Base-by-base conservation (phyloP, 768 basidiomycete genomes). In the Lactarius vividus region DNA sequence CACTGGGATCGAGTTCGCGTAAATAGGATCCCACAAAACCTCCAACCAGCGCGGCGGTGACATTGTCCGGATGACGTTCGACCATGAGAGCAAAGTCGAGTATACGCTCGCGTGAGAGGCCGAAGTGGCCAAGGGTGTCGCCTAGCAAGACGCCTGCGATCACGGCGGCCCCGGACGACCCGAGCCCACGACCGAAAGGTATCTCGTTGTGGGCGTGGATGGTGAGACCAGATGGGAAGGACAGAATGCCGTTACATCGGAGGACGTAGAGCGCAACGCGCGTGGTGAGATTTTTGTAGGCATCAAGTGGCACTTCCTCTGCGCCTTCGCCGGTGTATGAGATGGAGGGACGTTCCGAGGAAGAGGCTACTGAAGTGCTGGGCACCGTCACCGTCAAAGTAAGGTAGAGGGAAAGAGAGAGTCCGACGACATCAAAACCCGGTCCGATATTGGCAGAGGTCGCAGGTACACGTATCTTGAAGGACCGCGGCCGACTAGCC, bases 41-140 rank as follows among this genome's bases (percentile, higher is more conserved):
- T 40, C 97, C 97, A 20, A 98, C 84, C 42, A 99, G 85, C 0
- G 96, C 96, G 2, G 97, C 97, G 0, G 97, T 97, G 73, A 99
- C 96, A 75, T 99, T 99, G 77, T 99, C 97, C 18, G 97, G 97
- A 75, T 99, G 97, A 20, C 97, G 85, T 78, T 99, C 97, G 73
- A 99, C 95, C 97, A 99, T 99, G 61, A 99, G 83, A 1, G 96
- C 96, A 73, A 92, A 96, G 78, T 99, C 97, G 67, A 98, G 85
- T 72, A 96, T 80, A 29, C 97, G 86, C 52, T 82, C 83, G 33
- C 75, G 79, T 16, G 90, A 76, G 13, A 98, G 85, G 28, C 82
- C 73, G 67, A 98, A 84, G 20, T 83, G 70, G 18, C 92, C 96
- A 28, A 98, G 81, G n/a, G 85, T 82, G 73, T 94, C 84, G 40